Percentiles rank a stretch among this genome's conserved stretches.
phyloP scores from a whole-genome alignment of 805 yeast genomes.

The Myxozyma mucilagina region DNA sequence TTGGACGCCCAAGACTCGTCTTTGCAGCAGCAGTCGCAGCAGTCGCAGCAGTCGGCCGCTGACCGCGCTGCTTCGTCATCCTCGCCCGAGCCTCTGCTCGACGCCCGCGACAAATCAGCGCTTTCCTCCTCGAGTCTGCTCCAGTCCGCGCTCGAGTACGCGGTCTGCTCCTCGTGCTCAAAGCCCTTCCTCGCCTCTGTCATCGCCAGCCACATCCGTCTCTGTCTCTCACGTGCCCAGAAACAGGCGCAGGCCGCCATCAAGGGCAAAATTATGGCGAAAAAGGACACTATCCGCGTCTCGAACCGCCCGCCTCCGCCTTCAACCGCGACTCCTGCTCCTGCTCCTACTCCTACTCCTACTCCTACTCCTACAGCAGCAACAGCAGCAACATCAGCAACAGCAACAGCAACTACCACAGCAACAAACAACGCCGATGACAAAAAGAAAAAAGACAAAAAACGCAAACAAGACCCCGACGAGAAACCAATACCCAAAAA shows the following conservation, averaged over 20 bases:
- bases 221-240: constrained; percentile 37
- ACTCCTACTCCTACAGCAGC: too few relatives aligned
- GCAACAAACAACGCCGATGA: too few relatives aligned
- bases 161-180: constrained; percentile 51
- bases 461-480: constrained; percentile 23
- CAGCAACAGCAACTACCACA: too few relatives aligned
- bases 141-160: constrained; percentile 44
- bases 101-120: constrained; percentile 20
- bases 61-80: constrained; percentile 2
- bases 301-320: too few relatives aligned
- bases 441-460: constrained; percentile 31
- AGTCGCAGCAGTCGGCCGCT: constrained; percentile 10
- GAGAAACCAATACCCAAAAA: constrained; percentile 24
- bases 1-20: too few relatives aligned
- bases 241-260: constrained; percentile 29
- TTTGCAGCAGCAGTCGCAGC: too few relatives aligned
- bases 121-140: constrained; percentile 42
- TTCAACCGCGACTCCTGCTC: too few relatives aligned
- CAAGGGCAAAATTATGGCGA: not conserved
- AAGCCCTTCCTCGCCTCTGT: constrained; percentile 47
- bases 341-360: too few relatives aligned
- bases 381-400: constrained; percentile 10
- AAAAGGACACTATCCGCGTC: constrained; percentile 3
- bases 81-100: constrained; percentile 24
- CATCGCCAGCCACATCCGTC: constrained; percentile 45